Base-by-base conservation (phyloP, 306 rosid genomes). In the Lathyrus sativus region DNA sequence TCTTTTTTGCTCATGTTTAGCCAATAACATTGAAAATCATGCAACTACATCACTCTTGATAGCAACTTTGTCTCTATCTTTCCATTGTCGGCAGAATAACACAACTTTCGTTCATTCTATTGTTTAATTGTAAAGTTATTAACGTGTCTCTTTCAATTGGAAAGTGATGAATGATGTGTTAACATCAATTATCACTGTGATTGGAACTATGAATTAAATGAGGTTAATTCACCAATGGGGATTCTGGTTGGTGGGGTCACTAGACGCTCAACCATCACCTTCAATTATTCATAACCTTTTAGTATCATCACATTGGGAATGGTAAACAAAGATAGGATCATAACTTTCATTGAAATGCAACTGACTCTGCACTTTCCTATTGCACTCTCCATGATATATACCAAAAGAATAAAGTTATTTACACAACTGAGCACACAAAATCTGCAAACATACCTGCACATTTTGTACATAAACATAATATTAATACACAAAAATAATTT, bases 41-140 rank as follows among this genome's bases (percentile, higher is more conserved):
- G 68, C 60, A 71, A 10, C 56, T 45, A 24, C 65, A 69, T 60
- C 39, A 38, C 71, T 62, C 45, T 70, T 70, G 62, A 76, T 22
- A 77, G 39, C 81, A 77, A 71, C 81, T 37, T 73, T 28, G 29
- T 14, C 48, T 31, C 71, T 38, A 31, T 67, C 59, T 31, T 71
- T 33, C 66, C 65, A 9, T 74, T 81, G 85, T 81, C 85, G 82
- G 85, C 79, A 73, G 62, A 71, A 54, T 29, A 28, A 28, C 51
- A 62, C 18, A 60, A 4, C 42, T 41, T 22, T 65, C 73, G 15
- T 33, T 49, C 65, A 31, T 54, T 70, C 44, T 39, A 33, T 14
- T 45, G 17, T 11, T 35, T 11, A 44, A 69, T 26, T 24, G 9
- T 55, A 69, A 58, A 70, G 28, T 41, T 62, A 63, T 11, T 57